A percentile compares a stretch with the other conserved stretches of the same genome.
phyloP scores from a whole-genome alignment of 345 rosid genomes.

The Microthlaspi erraticum region DNA sequence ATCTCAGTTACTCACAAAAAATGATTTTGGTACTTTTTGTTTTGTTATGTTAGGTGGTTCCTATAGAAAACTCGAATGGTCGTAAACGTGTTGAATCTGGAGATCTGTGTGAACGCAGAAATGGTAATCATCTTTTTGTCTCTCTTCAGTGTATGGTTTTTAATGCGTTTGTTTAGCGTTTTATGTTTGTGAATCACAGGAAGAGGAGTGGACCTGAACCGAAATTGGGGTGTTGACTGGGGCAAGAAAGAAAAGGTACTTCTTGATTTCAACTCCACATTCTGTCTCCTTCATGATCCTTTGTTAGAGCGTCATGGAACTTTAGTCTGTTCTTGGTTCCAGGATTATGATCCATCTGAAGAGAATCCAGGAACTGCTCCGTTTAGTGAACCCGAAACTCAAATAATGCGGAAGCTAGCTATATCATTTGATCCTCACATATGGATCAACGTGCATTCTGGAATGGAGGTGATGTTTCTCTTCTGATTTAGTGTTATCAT shows the following conservation, averaged over 20 bases:
- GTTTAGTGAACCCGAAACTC: slow-evolving; percentile 96
- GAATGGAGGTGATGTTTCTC: slow-evolving; percentile 71
- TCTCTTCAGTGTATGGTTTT: slow-evolving; percentile 27
- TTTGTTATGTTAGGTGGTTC: slow-evolving; percentile 65
- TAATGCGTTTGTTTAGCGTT: slow-evolving; percentile 17
- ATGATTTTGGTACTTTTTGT: slow-evolving; percentile 17
- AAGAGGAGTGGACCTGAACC: slow-evolving; percentile 97
- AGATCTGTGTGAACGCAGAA: slow-evolving; percentile 95
- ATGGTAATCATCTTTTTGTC: slow-evolving; percentile 54
- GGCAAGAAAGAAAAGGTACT: slow-evolving; percentile 95
- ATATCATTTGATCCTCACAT: slow-evolving; percentile 89
- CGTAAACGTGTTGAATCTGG: slow-evolving; percentile 94
- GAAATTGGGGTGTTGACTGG: slow-evolving; percentile 99
- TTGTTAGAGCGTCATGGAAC: background rate
- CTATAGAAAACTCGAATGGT: slow-evolving; percentile 92
- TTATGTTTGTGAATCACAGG: slow-evolving; percentile 51
- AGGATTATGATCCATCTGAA: slow-evolving; percentile 98
- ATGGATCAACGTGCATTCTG: slow-evolving; percentile 97
- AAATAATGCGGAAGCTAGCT: slow-evolving; percentile 90
- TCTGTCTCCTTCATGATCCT: background rate
- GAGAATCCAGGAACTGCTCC: slow-evolving; percentile 96
- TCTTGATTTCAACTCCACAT: background rate
- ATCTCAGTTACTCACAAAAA: background rate
- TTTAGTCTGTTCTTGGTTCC: slow-evolving; percentile 21
- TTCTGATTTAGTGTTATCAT: background rate